A percentile compares a stretch with the other conserved stretches of the same genome.
Conservation (phyloP, 768 basidiomycete species). For the Suillus cothurnatus region DNA sequence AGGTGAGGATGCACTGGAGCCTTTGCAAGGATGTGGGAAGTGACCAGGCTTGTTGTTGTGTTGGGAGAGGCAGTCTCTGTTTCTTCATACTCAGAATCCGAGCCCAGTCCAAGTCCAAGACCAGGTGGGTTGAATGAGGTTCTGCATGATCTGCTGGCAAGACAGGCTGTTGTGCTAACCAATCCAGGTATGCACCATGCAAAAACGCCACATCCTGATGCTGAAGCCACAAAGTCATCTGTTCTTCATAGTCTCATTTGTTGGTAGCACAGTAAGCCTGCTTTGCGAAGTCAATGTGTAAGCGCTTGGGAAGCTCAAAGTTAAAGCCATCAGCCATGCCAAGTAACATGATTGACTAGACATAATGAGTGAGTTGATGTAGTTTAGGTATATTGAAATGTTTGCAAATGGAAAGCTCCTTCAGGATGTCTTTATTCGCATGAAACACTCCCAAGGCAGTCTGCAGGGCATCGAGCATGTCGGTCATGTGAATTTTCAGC, state of each 20-base stretch:
- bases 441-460: constrained; percentile 31
- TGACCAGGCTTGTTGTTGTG: too few relatives aligned
- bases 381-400: constrained; percentile 43
- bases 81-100: not conserved
- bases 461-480: constrained; percentile 27
- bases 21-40: constrained; percentile 6
- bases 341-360: constrained; percentile 22
- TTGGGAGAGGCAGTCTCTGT: too few relatives aligned
- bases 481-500: constrained; percentile 28
- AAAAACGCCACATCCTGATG: constrained; percentile 22
- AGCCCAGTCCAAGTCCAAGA: not conserved
- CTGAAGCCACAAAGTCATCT: constrained; percentile 35
- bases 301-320: constrained; percentile 38
- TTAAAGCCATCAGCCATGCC: constrained; percentile 37
- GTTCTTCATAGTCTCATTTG: constrained; percentile 31
- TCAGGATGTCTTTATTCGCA: constrained; percentile 31
- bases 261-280: constrained; percentile 25
- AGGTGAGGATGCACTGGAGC: not conserved
- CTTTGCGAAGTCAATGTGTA: constrained; percentile 42
- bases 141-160: not conserved
- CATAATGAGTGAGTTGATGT: constrained; percentile 34
- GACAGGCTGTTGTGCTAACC: constrained; percentile 12
- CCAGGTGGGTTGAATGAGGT: not conserved
- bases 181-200: constrained; percentile 30
- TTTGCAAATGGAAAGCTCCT: constrained; percentile 21